Evolutionary conservation across 148 eudicot genomes (phyloP), one percentile per base, ranked within the genome.

Genomic region (Silene conica): DNA sequence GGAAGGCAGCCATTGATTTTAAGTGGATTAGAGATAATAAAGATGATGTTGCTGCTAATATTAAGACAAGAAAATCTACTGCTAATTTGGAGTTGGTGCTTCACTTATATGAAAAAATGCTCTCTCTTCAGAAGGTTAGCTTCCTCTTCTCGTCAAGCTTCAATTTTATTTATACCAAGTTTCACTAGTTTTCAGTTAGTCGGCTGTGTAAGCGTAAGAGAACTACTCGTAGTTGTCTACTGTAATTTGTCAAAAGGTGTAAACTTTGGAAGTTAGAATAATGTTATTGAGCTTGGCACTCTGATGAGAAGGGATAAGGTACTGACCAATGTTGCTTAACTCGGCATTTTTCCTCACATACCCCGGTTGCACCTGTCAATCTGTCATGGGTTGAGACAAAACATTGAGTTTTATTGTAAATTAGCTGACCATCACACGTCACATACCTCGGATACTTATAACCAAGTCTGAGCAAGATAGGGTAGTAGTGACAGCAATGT

Each of bases 1-100:
- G 98, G 98, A 93, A 86, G 79, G 97, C 98, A 11, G 84, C 98
- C 2, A 88, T 93, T 71, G 98, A 93, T 88, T 93, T 93, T 80
- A 91, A 91, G 82, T 89, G 92, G 91, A 88, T 93, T 58, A 78
- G 92, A 43, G 98, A 93, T 19, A 88, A 89, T 65, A 87, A 82
- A 71, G 92, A 62, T 7, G 90, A 74, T 1, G 92, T 93, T 69
- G 98, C 92, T 38, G 77, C 23, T 20, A 93, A 91, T 74, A 86
- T 93, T 15, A 79, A 69, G 87, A 87, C 82, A 56, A 85, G 98
- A 74, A 87, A 87, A 55, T 91, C 97, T 14, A 77, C 63, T 78
- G 97, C 97, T 73, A 83, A 93, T 77, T 82, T 93, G 86, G 97
- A 89, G 12, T 78, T 85, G 68, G 97, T 93, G n/a, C 86, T 93